These are phyloP conservation scores for Rhodotorula graminis DNA, from an alignment of 768 basidiomycete genomes.

Conservation along the genomic window DNA sequence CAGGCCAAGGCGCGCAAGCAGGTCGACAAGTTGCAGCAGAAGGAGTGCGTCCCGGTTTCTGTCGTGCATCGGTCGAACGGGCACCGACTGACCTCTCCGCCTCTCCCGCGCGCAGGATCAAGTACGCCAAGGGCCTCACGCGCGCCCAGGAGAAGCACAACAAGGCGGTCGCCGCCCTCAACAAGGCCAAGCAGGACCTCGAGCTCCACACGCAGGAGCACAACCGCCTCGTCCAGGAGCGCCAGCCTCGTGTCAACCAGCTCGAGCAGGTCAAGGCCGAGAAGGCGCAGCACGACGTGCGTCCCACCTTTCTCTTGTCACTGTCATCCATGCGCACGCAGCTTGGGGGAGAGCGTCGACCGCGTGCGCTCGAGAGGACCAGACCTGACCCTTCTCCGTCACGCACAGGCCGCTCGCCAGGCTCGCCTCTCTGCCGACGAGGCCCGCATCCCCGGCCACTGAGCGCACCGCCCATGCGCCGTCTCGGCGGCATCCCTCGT, in stretches of 20 bases:
- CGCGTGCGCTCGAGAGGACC: neutral
- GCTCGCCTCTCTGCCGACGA: neutral
- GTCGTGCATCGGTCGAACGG: no score
- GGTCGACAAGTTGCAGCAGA: slow-evolving; percentile 16
- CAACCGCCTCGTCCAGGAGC: slow-evolving; percentile 1
- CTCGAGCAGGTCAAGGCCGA: slow-evolving; percentile 12
- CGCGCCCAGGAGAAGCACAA: slow-evolving; percentile 25
- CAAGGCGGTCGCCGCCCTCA: slow-evolving; percentile 17
- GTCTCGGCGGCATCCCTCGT: no score
- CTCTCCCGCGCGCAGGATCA: neutral
- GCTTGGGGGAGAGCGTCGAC: no score
- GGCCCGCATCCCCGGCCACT: neutral
- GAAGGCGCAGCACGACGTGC: slow-evolving; percentile 27
- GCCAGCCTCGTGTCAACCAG: neutral
- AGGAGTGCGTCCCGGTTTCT: slow-evolving; percentile 21
- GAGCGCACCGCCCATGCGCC: neutral
- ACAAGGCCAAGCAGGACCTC: slow-evolving; percentile 29
- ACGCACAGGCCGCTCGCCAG: slow-evolving; percentile 11
- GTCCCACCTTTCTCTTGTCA: neutral
- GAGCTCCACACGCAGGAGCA: slow-evolving; percentile 13
- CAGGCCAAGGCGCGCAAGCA: slow-evolving; percentile 26
- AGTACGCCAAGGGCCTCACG: slow-evolving; percentile 16
- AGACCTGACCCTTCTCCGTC: neutral
- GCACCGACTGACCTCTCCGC: no score
- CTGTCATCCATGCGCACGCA: no score